phyloP scores from a whole-genome alignment of 306 rosid species.

The Pterocarpus santalinus region DNA sequence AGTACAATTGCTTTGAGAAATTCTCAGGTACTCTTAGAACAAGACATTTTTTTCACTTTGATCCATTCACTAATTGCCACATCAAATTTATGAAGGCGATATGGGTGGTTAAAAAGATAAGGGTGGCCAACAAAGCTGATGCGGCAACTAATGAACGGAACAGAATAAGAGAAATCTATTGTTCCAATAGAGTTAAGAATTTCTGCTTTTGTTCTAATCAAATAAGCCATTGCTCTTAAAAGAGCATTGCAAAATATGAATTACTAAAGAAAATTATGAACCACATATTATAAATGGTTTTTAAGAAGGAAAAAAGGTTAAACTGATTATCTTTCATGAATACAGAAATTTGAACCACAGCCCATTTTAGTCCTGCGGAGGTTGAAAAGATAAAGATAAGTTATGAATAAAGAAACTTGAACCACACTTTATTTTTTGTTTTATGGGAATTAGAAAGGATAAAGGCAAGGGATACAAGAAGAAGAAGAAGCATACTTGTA shows the following conservation, averaged over 20 bases:
- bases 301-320: neutral
- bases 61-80: too few relatives aligned
- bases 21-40: too few relatives aligned
- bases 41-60: too few relatives aligned
- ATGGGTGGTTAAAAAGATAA: too few relatives aligned
- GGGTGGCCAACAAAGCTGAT: too few relatives aligned
- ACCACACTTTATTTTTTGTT: slow-evolving; percentile 2
- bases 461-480: neutral
- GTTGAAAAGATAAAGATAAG: neutral
- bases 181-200: too few relatives aligned
- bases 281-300: neutral
- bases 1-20: neutral
- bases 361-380: neutral
- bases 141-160: too few relatives aligned
- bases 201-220: neutral
- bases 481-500: slow-evolving; percentile 61
- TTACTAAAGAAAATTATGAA: slow-evolving; percentile 12
- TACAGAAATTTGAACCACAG: neutral
- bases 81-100: too few relatives aligned
- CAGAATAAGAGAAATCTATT: too few relatives aligned
- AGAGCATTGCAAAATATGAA: neutral
- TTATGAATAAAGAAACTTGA: slow-evolving; percentile 16
- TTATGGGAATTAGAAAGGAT: neutral
- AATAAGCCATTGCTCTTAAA: slow-evolving; percentile 10
- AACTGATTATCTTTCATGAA: neutral